Conservation (phyloP, 1,139 yeast species). For the Taphrina wiesneri region DNA sequence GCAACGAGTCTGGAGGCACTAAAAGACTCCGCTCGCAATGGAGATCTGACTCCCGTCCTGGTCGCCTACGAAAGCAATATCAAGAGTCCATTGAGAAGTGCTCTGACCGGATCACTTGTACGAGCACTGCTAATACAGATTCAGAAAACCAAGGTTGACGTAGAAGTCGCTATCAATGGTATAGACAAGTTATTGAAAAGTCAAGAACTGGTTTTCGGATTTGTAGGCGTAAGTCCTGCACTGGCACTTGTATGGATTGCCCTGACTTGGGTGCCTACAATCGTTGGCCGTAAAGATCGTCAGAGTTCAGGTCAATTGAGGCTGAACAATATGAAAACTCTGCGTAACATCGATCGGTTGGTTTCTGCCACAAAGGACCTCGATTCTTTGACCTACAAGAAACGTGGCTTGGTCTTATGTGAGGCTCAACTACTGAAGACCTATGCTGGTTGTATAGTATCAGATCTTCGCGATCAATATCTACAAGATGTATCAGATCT, state of each 20-base stretch:
- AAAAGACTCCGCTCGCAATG: slow-evolving; percentile 52
- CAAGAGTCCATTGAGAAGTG: slow-evolving; percentile 64
- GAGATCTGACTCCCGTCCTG: slow-evolving; percentile 79
- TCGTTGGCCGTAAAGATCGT: slow-evolving; percentile 46
- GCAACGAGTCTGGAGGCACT: slow-evolving; percentile 42
- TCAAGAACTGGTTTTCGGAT: slow-evolving; percentile 88
- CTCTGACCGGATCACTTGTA: slow-evolving; percentile 67
- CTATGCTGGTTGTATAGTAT: slow-evolving; percentile 35
- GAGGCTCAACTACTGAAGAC: slow-evolving; percentile 40
- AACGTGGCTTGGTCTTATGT: slow-evolving; percentile 42
- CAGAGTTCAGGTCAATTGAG: slow-evolving; percentile 41
- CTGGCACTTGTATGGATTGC: slow-evolving; percentile 58
- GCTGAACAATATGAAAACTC: slow-evolving; percentile 53
- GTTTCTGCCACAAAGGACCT: slow-evolving; percentile 45
- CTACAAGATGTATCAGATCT: slow-evolving; percentile 40
- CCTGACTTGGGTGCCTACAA: slow-evolving; percentile 41
- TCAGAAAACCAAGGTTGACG: slow-evolving; percentile 94
- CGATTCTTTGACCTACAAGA: slow-evolving; percentile 39
- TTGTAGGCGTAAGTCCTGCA: slow-evolving; percentile 86
- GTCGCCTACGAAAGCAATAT: slow-evolving; percentile 76
- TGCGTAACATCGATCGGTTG: slow-evolving; percentile 62
- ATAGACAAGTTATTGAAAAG: slow-evolving; percentile 85
- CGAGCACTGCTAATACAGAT: slow-evolving; percentile 81
- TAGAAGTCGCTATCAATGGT: slow-evolving; percentile 84
- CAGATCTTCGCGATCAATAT: slow-evolving; percentile 39